These are phyloP conservation scores for Populus hybrid DNA, from an alignment of 441 rosid species.

Conservation along the genomic window DNA sequence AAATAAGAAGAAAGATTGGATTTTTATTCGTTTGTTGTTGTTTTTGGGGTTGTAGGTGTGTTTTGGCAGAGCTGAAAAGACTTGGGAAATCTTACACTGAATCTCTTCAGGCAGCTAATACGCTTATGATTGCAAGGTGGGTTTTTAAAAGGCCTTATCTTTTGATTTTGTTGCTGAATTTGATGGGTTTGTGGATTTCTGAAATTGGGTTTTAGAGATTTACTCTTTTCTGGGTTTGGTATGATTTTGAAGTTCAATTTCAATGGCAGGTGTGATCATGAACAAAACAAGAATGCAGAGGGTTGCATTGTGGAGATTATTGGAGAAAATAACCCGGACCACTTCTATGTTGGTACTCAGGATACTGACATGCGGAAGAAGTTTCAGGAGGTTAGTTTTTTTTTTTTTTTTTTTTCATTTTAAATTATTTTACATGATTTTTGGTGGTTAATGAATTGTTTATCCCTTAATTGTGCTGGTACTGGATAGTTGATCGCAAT, in stretches of 20 bases:
- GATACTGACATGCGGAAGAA: constrained; percentile 62
- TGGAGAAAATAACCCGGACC: constrained; percentile 55
- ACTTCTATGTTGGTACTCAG: constrained; percentile 80
- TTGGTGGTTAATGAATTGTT: no score
- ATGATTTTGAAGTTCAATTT: neutral
- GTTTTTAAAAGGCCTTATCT: neutral
- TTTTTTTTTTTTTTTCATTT: no score
- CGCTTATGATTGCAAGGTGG: constrained; percentile 67
- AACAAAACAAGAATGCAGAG: constrained; percentile 51
- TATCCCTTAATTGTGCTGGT: no score
- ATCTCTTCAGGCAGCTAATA: constrained; percentile 54
- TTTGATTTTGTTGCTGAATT: neutral
- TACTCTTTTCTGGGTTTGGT: neutral
- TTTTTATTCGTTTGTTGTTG: neutral
- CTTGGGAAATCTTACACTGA: constrained; percentile 59
- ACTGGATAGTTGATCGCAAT: no score
- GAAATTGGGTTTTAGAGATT: neutral
- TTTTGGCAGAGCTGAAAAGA: constrained; percentile 63
- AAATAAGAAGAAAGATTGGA: neutral
- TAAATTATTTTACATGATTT: neutral
- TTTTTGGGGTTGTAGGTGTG: constrained; percentile 47
- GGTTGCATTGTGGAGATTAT: constrained; percentile 59
- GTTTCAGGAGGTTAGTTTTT: constrained; percentile 54
- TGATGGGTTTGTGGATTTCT: neutral
- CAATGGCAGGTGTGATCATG: constrained; percentile 71